phyloP scores from a whole-genome alignment of 1,284 basidiomycete species.

The Heterobasidion occidentale region DNA sequence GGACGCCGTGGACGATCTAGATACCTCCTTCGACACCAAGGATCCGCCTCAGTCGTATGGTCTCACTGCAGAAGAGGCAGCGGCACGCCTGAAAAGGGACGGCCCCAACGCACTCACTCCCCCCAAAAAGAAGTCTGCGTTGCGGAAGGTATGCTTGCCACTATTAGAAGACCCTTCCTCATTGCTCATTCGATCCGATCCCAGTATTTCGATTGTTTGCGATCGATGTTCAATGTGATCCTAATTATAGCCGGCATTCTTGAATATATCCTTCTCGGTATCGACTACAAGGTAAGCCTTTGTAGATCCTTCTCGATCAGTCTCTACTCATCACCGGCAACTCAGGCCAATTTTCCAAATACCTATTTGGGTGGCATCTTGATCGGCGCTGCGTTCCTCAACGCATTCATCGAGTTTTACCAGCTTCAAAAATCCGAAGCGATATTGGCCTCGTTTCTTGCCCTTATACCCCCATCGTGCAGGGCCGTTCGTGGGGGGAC shows the following conservation, averaged over 20 bases:
- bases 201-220: constrained; percentile 54
- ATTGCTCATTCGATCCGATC: background rate
- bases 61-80: constrained; percentile 47
- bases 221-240: constrained; percentile 64
- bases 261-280: constrained; percentile 56
- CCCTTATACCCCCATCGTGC: constrained; percentile 64
- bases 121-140: constrained; percentile 58
- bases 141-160: constrained; percentile 41
- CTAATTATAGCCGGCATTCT: constrained; percentile 56
- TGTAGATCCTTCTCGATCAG: background rate
- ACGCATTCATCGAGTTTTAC: constrained; percentile 65
- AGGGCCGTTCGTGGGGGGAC: constrained; percentile 56
- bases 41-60: constrained; percentile 44
- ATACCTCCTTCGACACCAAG: constrained; percentile 44
- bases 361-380: constrained; percentile 65
- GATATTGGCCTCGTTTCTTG: constrained; percentile 61
- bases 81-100: constrained; percentile 40
- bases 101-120: constrained; percentile 58
- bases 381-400: constrained; percentile 62
- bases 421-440: constrained; percentile 66
- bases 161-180: background rate
- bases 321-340: background rate
- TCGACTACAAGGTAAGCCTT: constrained; percentile 44
- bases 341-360: constrained; percentile 49
- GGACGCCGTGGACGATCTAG: constrained; percentile 31